Evolutionary conservation across 306 rosid species (phyloP), one percentile per base, ranked within the genome.

Genomic region (Inga leiocalycina): DNA sequence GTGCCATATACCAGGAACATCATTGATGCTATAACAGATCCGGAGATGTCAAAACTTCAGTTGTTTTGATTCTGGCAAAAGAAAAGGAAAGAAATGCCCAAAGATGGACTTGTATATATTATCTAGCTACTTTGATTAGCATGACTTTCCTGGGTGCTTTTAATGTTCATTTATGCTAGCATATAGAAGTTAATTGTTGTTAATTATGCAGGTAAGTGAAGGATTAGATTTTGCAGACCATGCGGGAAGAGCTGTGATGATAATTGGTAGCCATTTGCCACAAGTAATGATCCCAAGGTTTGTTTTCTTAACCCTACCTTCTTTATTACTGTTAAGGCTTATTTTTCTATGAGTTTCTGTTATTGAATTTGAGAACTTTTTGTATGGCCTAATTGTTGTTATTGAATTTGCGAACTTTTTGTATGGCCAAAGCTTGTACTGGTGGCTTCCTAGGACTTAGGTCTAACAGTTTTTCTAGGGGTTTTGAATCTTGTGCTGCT

Each of bases 161-260:
- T 77, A 68, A 76, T 56, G 78, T 62, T 79, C 35, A 11, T 43
- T 48, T 74, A 73, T 83, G 77, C 76, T 52, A 64, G 70, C 76
- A 74, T 75, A 68, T 74, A 27, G 49, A 24, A 66, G 48, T 87
- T 68, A 79, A 71, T 45, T 57, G 22, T 49, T 67, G 67, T 83
- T 77, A 48, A 81, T 85, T 88, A 78, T 27, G 73, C 85, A 93
- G 98, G 98, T 95, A 64, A 95, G 98, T 79, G 98, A 95, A 92
- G 98, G 98, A 75, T 87, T 95, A 80, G 98, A 95, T 92, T 95
- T 95, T 87, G 98, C 98, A 2, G 98, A 95, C 84, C 97, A 91
- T 43, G 97, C 98, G 72, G 98, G 98, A 81, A 89, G 98, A 88
- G 98, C 98, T 86, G 98, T 95, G 56, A 88, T 93, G 83, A 77